Base-by-base conservation (phyloP, 179 eudicot genomes). In the Pouteria campechiana region DNA sequence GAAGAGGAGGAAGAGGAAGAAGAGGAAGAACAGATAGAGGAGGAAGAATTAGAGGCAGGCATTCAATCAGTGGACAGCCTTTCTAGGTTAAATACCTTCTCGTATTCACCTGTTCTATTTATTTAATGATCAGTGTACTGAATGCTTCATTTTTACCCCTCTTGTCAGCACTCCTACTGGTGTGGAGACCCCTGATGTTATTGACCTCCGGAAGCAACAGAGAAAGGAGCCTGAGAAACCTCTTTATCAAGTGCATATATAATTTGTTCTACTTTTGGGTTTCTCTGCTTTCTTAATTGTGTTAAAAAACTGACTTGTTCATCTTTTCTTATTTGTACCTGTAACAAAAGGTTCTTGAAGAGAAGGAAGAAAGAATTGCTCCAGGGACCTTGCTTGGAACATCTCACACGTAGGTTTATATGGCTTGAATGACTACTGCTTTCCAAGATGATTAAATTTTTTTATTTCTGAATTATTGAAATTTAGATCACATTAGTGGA, bases 121-220 rank as follows among this genome's bases (percentile, higher is more conserved):
- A 9, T 23, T 43, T 25, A 12, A 14, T 25, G 2, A 2, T 8
- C 16, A 3, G 6, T 3, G 3, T 13, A 13, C 16, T n/a, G n/a
- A 3, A 33, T 28, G 19, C 41, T 8, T 13, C 37, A 13, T 8
- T 25, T 35, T 36, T 30, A n/a, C 27, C 24, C 25, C 15, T 20
- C 13, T 34, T 55, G 46, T 32, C 65, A 92, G 99, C 65, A 92
- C 99, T 44, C 99, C 96, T 37, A 92, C 99, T 67, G 99, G 99
- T 8, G 96, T 83, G 46, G 99, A 92, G 70, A 92, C 99, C 33
- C 99, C 99, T 49, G 99, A 87, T 75, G 96, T 92, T 29, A 92
- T 92, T 57, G 99, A 92, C 50, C 96, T 87, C 31, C 96, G 99
- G 31, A 92, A 92, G 81, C 96, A 82, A 56, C 99, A 79, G 60